Percentiles rank a stretch among this genome's conserved stretches.
Conservation (phyloP, 306 rosid genomes). For the Adenanthera pavonina region DNA sequence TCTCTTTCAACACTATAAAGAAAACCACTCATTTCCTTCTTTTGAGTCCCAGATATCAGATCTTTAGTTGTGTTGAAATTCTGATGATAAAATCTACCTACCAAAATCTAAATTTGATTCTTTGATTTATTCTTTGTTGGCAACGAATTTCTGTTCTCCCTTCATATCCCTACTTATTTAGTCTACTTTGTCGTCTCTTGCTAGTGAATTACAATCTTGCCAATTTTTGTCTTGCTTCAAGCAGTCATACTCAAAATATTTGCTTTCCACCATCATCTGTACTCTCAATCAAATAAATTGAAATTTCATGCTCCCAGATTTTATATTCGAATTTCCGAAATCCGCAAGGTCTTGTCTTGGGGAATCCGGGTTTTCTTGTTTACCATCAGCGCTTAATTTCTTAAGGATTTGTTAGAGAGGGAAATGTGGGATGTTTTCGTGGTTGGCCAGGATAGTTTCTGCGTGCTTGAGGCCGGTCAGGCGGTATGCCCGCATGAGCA, state of each 20-base stretch:
- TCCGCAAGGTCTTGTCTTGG: neutral
- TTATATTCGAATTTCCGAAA: neutral
- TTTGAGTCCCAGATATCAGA: slow-evolving; percentile 29
- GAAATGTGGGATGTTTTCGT: slow-evolving; percentile 99
- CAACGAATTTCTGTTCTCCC: neutral
- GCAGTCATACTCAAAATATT: neutral
- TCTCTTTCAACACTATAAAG: slow-evolving; percentile 13
- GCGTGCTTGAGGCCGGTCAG: slow-evolving; percentile 90
- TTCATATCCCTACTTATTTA: neutral
- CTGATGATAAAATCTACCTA: neutral
- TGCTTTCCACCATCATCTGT: neutral
- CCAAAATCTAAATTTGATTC: slow-evolving; percentile 13
- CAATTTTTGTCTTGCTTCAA: neutral
- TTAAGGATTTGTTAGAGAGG: slow-evolving; percentile 52
- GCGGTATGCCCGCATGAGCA: slow-evolving; percentile 85
- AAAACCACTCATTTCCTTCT: neutral
- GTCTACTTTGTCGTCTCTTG: neutral
- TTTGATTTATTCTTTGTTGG: neutral
- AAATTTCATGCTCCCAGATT: slow-evolving; percentile 29
- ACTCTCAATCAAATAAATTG: neutral
- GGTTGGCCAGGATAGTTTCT: slow-evolving; percentile 86
- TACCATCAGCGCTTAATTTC: neutral
- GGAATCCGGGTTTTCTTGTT: neutral
- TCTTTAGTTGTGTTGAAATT: slow-evolving; percentile 20
- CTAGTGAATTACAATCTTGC: slow-evolving; percentile 30